Base-by-base conservation (phyloP, 2,329 filamentous ascomycete genomes). In the Elsinoe perseae region DNA sequence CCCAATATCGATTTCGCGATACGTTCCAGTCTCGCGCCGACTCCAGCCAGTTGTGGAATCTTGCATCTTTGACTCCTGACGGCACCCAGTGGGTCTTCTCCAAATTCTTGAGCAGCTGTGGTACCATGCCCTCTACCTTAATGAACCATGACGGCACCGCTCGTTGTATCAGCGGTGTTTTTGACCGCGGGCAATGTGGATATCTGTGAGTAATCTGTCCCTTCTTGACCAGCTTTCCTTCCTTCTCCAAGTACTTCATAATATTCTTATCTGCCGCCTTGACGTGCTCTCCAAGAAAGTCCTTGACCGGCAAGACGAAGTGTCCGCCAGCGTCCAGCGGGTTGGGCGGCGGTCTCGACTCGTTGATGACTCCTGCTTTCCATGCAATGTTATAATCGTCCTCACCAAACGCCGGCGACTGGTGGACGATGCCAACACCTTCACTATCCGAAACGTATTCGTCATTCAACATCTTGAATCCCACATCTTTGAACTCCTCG, bases 11-110 rank as follows among this genome's bases (percentile, higher is more conserved):
- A 70, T 95, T 95, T 62, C 92, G 80, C 55, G 89, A 93, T 28
- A 97, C 86, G 68, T 95, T 95, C 92, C 92, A 97, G 71, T 97
- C 92, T 58, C 86, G 85, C 12, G 92, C 91, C 67, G 92, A 92
- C 58, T 80, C 77, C 60, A 97, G 92, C 92, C 92, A 96, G 73
- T 84, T 93, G 44, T 85, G 82, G 65, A 97, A 97, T 12, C 92
- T 84, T 68, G 85, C 87, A 65, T 95, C 91, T 71, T 95, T 95
- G 60, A 97, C 90, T 64, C 88, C 87, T 1, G 80, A 83, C 1
- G 92, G 92, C 1, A 95, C 89, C 92, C 92, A 97, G 68, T 95
- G 87, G 6, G 90, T 93, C 12, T 81, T 80, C 66, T 95, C 86
- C 58, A 96, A 91, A 63, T 92, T 93, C 64, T 88, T 78, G n/a